A percentile compares a stretch with the other conserved stretches of the same genome.
Evolutionary conservation across 176 grass and related monocot genomes (phyloP).

Genomic region (Calamus simplicifolius): DNA sequence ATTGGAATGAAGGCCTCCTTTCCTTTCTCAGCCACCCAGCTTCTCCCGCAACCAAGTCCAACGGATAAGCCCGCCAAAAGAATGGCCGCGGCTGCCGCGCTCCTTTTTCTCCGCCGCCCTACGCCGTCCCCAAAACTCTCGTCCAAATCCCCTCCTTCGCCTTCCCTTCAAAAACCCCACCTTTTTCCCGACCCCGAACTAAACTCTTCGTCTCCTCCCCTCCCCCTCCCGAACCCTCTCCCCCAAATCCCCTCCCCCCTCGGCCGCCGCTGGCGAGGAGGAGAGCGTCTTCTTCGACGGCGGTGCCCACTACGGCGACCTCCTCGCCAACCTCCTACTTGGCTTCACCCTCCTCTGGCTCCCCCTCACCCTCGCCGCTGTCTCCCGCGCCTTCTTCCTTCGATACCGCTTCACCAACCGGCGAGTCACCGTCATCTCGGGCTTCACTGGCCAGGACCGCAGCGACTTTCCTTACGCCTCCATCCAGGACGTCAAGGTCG

Average conservation of each 20-base stretch:
- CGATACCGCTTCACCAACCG: constrained; percentile 86
- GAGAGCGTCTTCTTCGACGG: constrained; percentile 91
- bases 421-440: constrained; percentile 74
- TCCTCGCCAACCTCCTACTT: constrained; percentile 63
- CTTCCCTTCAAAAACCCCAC: constrained; percentile 2
- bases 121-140: constrained; percentile 6
- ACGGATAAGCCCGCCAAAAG: constrained; percentile 13
- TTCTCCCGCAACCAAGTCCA: constrained; percentile 9
- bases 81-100: constrained; percentile 10
- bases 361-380: constrained; percentile 80
- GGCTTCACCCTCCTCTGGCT: constrained; percentile 88
- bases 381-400: constrained; percentile 75
- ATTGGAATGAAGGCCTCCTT: not conserved
- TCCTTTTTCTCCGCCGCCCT: constrained; percentile 2
- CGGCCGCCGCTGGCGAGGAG: not conserved
- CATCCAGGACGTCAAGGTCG: constrained; percentile 53
- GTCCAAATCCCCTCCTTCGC: not conserved
- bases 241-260: constrained; percentile 5
- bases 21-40: constrained; percentile 15
- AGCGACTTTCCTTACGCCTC: constrained; percentile 86
- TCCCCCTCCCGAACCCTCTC: constrained; percentile 8
- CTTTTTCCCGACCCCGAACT: not conserved
- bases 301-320: constrained; percentile 82
- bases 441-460: constrained; percentile 73
- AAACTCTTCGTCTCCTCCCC: constrained; percentile 23